Evolutionary conservation across 345 rosid species (phyloP).

Genomic region (Citrus trifoliata): DNA sequence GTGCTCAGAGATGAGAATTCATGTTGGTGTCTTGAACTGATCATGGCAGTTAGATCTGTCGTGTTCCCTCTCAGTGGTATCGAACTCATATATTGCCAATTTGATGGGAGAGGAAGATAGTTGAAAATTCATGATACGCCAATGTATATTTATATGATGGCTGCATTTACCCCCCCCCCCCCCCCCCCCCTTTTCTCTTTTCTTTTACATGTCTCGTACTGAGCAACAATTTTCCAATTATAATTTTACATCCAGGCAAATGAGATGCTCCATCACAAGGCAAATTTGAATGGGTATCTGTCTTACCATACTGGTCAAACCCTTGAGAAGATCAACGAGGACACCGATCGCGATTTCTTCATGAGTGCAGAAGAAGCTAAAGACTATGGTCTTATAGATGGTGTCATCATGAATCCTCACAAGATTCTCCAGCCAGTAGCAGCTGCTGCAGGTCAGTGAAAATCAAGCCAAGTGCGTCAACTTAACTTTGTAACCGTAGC

Average conservation of each 20-base stretch:
- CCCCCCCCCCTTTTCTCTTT: neutral
- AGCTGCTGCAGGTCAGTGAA: conserved; percentile 23
- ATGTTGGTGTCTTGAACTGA: neutral
- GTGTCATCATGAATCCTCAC: conserved; percentile 47
- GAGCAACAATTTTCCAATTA: neutral
- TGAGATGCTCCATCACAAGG: conserved; percentile 59
- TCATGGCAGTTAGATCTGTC: neutral
- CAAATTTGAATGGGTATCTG: conserved; percentile 49
- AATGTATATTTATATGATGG: neutral
- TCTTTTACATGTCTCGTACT: neutral
- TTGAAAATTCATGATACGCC: neutral
- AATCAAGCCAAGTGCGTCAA: neutral
- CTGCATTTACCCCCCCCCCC: no score
- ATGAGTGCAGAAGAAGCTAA: conserved; percentile 59
- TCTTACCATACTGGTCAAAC: conserved; percentile 53
- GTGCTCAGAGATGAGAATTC: neutral
- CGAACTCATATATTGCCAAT: neutral
- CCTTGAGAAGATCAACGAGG: conserved; percentile 47
- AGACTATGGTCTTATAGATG: conserved; percentile 63
- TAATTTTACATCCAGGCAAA: conserved; percentile 37
- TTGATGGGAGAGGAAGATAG: neutral
- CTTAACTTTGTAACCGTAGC: neutral
- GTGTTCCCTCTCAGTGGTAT: neutral
- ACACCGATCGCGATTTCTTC: conserved; percentile 63
- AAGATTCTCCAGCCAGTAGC: conserved; percentile 42